Evolutionary conservation across 139 green algal species (phyloP), one percentile per base, ranked within the genome.

Genomic region (Picochlorum sp.): DNA sequence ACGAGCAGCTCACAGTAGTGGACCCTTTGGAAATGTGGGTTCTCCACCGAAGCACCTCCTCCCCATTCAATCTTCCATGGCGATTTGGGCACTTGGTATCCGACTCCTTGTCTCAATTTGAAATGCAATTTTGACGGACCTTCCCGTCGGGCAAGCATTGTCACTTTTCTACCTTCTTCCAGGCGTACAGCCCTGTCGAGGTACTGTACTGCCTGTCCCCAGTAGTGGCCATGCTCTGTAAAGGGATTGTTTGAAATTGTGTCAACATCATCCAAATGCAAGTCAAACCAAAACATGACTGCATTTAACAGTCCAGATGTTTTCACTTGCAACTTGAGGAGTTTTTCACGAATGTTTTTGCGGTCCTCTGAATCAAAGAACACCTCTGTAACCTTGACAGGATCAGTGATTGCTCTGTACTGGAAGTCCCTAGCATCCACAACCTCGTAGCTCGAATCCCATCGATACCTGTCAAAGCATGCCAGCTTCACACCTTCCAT

Each of bases 1-100:
- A 89, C 72, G 63, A 93, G 74, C 6, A 93, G 79, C 62, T 90
- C 60, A 65, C 84, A 91, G 76, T 95, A 95, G 52, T 87, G 77
- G 6, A 90, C 84, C 1, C 88, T 78, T 74, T 95, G 88, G 56
- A 77, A 81, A 76, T 95, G 88, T 0, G 88, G 88, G 60, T 88
- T 92, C 73, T 95, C 88, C 2, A 93, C 69, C 1, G 78, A 89
- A 0, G 87, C 70, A 2, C 88, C 88, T 23, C 88, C 88, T 26
- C 88, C 88, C 88, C 87, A 95, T 71, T 90, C 80, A 13, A 87
- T 72, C 66, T 82, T 84, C 81, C 79, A 92, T 2, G 85, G 85
- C 16, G 84, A 44, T 7, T 74, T 67, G 1, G 45, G 68, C 50
- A 87, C 84, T 4, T 23, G 65, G 47, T 70, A 60, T 9, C 85